Base-by-base conservation (phyloP, 768 basidiomycete species). In the Trametes gibbosa region DNA sequence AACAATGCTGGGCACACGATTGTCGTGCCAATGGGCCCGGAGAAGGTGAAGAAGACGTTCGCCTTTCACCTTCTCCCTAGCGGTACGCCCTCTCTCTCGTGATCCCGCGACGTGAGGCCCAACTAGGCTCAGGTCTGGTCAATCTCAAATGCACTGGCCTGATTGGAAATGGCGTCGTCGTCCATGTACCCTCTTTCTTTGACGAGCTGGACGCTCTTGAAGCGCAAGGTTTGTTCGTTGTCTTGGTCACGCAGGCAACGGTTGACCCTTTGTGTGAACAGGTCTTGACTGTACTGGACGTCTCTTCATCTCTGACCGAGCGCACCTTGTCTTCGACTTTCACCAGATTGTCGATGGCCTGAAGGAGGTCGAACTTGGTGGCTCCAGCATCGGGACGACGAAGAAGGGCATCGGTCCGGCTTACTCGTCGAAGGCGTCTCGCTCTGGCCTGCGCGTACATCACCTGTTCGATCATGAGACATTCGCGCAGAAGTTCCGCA, bases 1-100 rank as follows among this genome's bases (percentile, higher is more conserved):
- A 98, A 98, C 78, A 99, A 99, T 71, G 97, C 97, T 23, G 97
- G 97, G 2, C 97, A 99, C 76, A 98, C 97, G 23, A 98, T 99
- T 72, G 89, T 99, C 63, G 92, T 86, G 5, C 86, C 88, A 5
- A 72, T 83, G 24, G 82, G 84, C 12, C 81, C 85, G 46, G 83
- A 91, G 59, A 82, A 83, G 45, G 77, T 84, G 58, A 84, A 85
- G 74, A 95, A 83, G 65, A 94, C 86, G 1, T 98, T 90, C 74
- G 95, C 95, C 39, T 99, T 99, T 74, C 97, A 98, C 78, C 77
- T 98, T 16, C 78, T 98, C 27, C 97, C 97, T 0, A 91, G 90
- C 67, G 97, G 96, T 94, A 63, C 57, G 86, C 70, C 45, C 35
- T 47, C n/a, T 27, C 27, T 34, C 46, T 25, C 47, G 29, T 43